Percentiles rank a stretch among this genome's conserved stretches.
Evolutionary conservation across 768 basidiomycete genomes (phyloP).

Genomic region (Kwoniella sp.): DNA sequence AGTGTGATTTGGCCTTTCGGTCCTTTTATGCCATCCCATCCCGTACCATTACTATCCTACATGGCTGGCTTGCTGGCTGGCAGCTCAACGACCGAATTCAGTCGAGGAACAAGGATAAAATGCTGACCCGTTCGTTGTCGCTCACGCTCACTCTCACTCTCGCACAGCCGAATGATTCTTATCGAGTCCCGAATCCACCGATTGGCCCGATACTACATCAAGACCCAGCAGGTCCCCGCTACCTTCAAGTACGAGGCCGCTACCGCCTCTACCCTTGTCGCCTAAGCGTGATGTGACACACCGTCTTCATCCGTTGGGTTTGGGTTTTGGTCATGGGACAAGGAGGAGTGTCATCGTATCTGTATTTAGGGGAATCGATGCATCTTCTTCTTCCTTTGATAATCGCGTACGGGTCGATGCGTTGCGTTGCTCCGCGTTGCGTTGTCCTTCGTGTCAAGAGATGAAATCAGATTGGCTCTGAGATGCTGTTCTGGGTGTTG

Average conservation of each 20-base stretch:
- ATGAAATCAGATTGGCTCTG: no score
- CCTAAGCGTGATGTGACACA: conserved; percentile 41
- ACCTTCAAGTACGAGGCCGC: conserved; percentile 98
- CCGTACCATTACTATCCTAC: no score
- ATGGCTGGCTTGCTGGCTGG: no score
- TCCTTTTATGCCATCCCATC: no score
- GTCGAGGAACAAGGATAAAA: no score
- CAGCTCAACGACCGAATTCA: no score
- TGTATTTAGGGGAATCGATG: conserved; percentile 7
- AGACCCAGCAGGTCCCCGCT: conserved; percentile 94
- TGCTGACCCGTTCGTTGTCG: conserved; percentile 79
- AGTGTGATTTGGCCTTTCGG: no score
- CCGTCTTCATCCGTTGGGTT: not conserved
- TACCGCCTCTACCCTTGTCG: conserved; percentile 73
- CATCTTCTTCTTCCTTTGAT: conserved; percentile 8
- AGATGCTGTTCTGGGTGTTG: no score
- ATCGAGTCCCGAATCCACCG: conserved; percentile 99
- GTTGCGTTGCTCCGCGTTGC: no score
- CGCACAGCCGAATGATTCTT: conserved; percentile 88
- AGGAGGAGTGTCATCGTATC: not conserved
- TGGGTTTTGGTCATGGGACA: conserved; percentile 5
- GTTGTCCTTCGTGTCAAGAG: no score
- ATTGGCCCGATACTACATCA: conserved; percentile 97
- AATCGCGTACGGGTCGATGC: not conserved
- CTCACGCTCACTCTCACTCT: conserved; percentile 92